Evolutionary conservation across 1,139 yeast genomes (phyloP), one percentile per base, ranked within the genome.

Genomic region (Suzukiozyma palmioleophila): DNA sequence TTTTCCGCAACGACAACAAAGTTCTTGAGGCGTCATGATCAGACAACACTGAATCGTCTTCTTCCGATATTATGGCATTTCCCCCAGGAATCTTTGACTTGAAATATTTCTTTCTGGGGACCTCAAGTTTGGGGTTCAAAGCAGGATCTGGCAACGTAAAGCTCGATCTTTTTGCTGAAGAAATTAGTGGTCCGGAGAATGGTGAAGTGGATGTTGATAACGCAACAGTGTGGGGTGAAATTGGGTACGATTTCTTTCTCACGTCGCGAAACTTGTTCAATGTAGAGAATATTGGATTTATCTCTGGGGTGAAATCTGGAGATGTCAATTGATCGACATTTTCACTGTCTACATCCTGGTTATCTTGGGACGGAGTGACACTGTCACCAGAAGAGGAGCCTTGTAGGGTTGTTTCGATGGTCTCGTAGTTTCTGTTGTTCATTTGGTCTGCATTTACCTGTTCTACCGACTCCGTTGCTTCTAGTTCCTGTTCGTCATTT

Each of bases 131-230:
- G 12, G 49, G 50, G 33, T 39, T 43, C 18, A 68, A 47, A 3
- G 74, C 75, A 1, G 75, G 73, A 46, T 67, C 75, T 0, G 75
- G 75, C 38, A 70, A 53, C 16, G 56, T 47, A 39, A 70, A 70
- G 27, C 44, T 51, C 26, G 30, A 9, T 13, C 31, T 28, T 28
- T 28, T 28, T n/a, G 6, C 14, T 5, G 31, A 28, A 13, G 58
- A 48, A 36, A 49, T 54, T 33, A 56, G 36, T 12, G 63, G 62
- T 4, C 42, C 44, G 2, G 62, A 52, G 36, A 50, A 56, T 2
- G 64, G 64, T 3, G 62, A 57, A 3, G 57, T 53, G 36, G 52
- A 55, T 6, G 50, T 43, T 39, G 64, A 39, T 24, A 47, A 16
- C 26, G 39, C 42, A 7, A 42, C 27, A 11, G 50, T 42, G 28